phyloP scores from a whole-genome alignment of 2,329 filamentous ascomycete genomes.

The Talaromyces verruculosus region DNA sequence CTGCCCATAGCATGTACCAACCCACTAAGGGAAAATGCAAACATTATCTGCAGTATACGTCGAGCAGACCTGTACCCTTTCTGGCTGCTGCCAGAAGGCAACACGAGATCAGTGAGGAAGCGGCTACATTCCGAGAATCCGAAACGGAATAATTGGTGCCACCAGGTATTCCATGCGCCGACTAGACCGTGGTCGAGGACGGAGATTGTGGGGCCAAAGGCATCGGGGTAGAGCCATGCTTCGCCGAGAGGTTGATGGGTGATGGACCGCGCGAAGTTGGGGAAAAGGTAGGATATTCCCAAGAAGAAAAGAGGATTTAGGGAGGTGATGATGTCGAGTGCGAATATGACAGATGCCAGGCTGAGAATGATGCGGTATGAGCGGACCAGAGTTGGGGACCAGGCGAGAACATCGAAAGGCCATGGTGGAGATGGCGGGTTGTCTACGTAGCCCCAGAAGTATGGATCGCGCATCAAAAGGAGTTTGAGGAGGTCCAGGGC shows the following conservation, averaged over 20 bases:
- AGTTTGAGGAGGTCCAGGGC: slow-evolving; percentile 69
- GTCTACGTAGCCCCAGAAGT: slow-evolving; percentile 64
- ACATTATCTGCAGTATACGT: slow-evolving; percentile 28
- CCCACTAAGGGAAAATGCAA: slow-evolving; percentile 39
- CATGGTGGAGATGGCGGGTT: slow-evolving; percentile 43
- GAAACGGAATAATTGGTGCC: slow-evolving; percentile 87
- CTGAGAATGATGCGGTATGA: slow-evolving; percentile 59
- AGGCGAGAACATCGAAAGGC: slow-evolving; percentile 46
- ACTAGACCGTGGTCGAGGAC: slow-evolving; percentile 65
- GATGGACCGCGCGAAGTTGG: slow-evolving; percentile 56
- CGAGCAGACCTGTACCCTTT: slow-evolving; percentile 21
- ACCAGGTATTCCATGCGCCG: slow-evolving; percentile 82
- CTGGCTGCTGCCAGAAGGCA: background rate
- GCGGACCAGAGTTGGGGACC: slow-evolving; percentile 51
- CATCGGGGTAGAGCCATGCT: slow-evolving; percentile 62
- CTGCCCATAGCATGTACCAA: slow-evolving; percentile 69
- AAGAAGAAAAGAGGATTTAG: slow-evolving; percentile 62
- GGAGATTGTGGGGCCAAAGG: slow-evolving; percentile 53
- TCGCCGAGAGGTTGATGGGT: slow-evolving; percentile 61
- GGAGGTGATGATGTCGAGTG: slow-evolving; percentile 62
- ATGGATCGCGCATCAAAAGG: slow-evolving; percentile 72
- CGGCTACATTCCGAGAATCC: slow-evolving; percentile 46
- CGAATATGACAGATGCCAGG: slow-evolving; percentile 57
- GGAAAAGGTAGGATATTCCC: slow-evolving; percentile 51
- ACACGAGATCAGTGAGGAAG: slow-evolving; percentile 31